Evolutionary conservation across 2,329 filamentous ascomycete genomes (phyloP), one percentile per base, ranked within the genome.

Genomic region (Claviceps sorghi): DNA sequence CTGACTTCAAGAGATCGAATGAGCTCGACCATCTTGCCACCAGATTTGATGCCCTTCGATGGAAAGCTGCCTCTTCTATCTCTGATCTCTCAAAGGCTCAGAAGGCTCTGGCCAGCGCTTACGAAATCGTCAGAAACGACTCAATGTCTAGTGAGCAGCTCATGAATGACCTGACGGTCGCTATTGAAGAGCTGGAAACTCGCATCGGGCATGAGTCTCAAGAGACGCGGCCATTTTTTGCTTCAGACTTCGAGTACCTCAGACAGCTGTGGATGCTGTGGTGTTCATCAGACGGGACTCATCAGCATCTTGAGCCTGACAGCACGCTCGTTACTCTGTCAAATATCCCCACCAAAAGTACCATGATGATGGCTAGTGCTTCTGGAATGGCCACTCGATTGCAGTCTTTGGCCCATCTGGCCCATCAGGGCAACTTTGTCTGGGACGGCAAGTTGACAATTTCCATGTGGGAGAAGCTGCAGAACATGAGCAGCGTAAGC

Each of bases 31-130:
- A 68, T 11, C 69, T 86, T 4, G 80, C 79, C 1, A 64, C 64
- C 2, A 72, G 79, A 49, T 84, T 86, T 53, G 82, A 86, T 62
- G 63, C 68, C 34, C 64, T 84, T 30, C 74, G 76, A 57, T 83
- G 79, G 80, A 79, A 73, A 59, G 72, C 74, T 2, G 69, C 72
- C 22, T 73, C 75, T 11, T 70, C 73, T 2, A 68, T 81, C 8
- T 50, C 65, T 1, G 77, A 78, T 30, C 66, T 84, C 11, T 68
- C 72, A 7, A 74, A 72, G 45, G 73, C 80, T 21, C 75, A 77
- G 61, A 65, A 67, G 15, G 76, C 78, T 0, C 69, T 84, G 19
- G 70, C 75, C 19, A 72, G 75, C 52, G 77, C 76, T 2, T 82
- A 82, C 54, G 66, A 69, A 17, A 68, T 80, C n/a, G 67, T 83